These are phyloP conservation scores for Aspergillus fumigatus DNA, from an alignment of 2,329 filamentous ascomycete species.

Conservation along the genomic window DNA sequence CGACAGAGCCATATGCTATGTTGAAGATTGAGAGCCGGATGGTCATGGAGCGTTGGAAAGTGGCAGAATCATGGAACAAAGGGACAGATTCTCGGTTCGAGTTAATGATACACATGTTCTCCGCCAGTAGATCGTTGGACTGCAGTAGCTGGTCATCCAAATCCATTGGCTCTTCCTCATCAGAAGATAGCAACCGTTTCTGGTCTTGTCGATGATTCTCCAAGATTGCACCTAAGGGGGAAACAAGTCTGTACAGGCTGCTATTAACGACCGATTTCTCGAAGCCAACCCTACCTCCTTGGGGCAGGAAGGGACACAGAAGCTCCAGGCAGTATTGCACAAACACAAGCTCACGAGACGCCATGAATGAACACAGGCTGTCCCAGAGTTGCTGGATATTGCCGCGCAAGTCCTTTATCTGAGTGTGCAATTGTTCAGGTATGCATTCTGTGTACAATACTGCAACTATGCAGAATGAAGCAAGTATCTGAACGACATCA, in stretches of 20 bases:
- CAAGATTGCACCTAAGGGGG: constrained; percentile 27
- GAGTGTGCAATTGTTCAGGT: constrained; percentile 28
- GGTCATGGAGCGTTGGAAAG: constrained; percentile 35
- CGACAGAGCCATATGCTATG: constrained; percentile 9
- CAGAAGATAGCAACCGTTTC: constrained; percentile 8
- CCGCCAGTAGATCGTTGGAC: constrained; percentile 18
- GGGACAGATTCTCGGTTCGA: constrained; percentile 29
- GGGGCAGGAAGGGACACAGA: constrained; percentile 30
- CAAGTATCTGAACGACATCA: constrained; percentile 48
- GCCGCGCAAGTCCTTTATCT: constrained; percentile 23
- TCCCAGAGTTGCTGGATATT: constrained; percentile 31
- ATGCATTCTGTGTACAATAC: constrained; percentile 34
- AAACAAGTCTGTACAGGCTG: constrained; percentile 23
- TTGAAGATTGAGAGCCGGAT: constrained; percentile 31
- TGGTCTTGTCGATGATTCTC: constrained; percentile 24
- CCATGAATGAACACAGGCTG: constrained; percentile 31
- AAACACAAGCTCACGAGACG: constrained; percentile 22
- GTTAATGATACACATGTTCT: constrained; percentile 21
- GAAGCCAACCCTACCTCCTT: constrained; percentile 14
- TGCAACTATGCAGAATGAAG: constrained; percentile 45
- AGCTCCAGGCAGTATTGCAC: constrained; percentile 30
- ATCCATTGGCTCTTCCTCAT: constrained; percentile 38
- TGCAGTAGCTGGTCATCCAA: constrained; percentile 36
- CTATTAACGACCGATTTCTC: constrained; percentile 15
- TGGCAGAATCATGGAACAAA: constrained; percentile 27